Percentiles rank a stretch among this genome's conserved stretches.
These are phyloP conservation scores for Suhomyces ambrosiae DNA, from an alignment of 1,139 yeast species.

Conservation along the genomic window DNA sequence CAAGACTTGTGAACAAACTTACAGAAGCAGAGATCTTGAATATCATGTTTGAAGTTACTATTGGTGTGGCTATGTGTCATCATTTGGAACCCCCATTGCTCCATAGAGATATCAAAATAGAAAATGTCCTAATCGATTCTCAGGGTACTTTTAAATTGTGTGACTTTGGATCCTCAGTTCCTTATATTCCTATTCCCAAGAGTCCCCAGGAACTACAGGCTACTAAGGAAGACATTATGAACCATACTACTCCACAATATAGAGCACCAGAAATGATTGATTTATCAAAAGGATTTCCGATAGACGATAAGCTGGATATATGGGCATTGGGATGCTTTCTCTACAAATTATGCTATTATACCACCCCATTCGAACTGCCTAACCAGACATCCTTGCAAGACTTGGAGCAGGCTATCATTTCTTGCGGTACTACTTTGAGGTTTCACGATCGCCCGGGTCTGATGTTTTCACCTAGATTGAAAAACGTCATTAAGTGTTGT, in stretches of 20 bases:
- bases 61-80: conserved; percentile 89
- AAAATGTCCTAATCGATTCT: conserved; percentile 81
- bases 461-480: conserved; percentile 47
- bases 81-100: conserved; percentile 76
- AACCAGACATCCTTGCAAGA: conserved; percentile 39
- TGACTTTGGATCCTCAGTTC: conserved; percentile 93
- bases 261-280: conserved; percentile 97
- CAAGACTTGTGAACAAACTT: conserved; percentile 78
- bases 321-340: conserved; percentile 96
- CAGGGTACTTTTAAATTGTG: conserved; percentile 78
- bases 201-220: conserved; percentile 65
- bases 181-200: conserved; percentile 64
- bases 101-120: conserved; percentile 94
- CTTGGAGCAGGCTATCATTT: conserved; percentile 42
- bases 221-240: conserved; percentile 79
- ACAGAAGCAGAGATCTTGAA: conserved; percentile 79
- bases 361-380: conserved; percentile 89
- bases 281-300: conserved; percentile 77
- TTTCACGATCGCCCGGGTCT: conserved; percentile 42
- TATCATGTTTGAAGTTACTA: conserved; percentile 80
- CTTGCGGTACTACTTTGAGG: conserved; percentile 36
- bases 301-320: conserved; percentile 91
- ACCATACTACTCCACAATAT: conserved; percentile 97
- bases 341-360: conserved; percentile 89
- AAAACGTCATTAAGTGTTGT: conserved; percentile 61